Conservation (phyloP, 2,329 filamentous ascomycete species). For the Juglanconis sp. region DNA sequence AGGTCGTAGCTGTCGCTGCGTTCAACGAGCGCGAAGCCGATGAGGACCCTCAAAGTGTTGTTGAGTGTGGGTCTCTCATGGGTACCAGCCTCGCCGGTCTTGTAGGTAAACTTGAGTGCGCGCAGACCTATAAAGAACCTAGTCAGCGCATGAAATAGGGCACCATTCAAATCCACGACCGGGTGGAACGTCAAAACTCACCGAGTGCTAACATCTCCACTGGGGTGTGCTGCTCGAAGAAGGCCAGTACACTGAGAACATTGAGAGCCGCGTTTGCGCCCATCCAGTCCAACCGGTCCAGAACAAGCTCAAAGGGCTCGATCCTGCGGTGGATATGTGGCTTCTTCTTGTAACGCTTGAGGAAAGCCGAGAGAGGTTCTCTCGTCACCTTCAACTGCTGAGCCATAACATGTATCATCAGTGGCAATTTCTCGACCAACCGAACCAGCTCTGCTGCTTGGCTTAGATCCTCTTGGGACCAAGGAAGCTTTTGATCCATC, state of each 20-base stretch:
- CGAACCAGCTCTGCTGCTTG: slow-evolving; percentile 61
- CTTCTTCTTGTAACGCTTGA: slow-evolving; percentile 54
- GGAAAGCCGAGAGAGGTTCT: slow-evolving; percentile 60
- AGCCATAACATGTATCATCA: slow-evolving; percentile 66
- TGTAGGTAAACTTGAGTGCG: slow-evolving; percentile 44
- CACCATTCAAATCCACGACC: background rate
- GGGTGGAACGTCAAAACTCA: slow-evolving; percentile 20
- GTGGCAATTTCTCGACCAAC: slow-evolving; percentile 60
- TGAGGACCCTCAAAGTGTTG: slow-evolving; percentile 48
- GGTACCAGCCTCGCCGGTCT: slow-evolving; percentile 35
- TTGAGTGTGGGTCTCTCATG: slow-evolving; percentile 37
- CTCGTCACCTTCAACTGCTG: slow-evolving; percentile 58
- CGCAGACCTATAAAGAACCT: slow-evolving; percentile 34
- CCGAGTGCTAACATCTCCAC: slow-evolving; percentile 63
- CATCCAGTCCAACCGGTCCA: slow-evolving; percentile 45
- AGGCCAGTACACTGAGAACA: slow-evolving; percentile 61
- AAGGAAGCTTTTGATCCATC: slow-evolving; percentile 55
- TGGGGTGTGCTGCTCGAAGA: slow-evolving; percentile 63
- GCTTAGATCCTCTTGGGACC: slow-evolving; percentile 49
- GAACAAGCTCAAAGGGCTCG: slow-evolving; percentile 44
- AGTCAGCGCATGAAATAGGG: background rate
- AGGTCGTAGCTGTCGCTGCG: slow-evolving; percentile 44
- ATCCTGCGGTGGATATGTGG: slow-evolving; percentile 48
- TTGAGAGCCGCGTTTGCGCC: slow-evolving; percentile 56
- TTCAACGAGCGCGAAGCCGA: slow-evolving; percentile 50